Base-by-base conservation (phyloP, 495 filamentous ascomycete genomes). In the Daldinia decipiens region DNA sequence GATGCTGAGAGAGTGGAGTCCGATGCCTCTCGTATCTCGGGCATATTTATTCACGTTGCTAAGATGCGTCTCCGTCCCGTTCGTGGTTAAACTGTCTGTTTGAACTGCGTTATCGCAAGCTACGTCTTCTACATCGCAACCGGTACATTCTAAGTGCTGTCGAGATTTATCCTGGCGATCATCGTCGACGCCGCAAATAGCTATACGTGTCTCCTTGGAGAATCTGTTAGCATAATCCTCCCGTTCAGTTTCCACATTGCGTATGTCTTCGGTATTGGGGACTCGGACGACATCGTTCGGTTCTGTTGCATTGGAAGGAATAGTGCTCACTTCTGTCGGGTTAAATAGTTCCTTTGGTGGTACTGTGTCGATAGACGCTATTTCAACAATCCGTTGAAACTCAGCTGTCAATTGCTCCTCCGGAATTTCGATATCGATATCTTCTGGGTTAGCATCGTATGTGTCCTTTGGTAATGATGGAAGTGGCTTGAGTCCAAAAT, bases 11-110 rank as follows among this genome's bases (percentile, higher is more conserved):
- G 77, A 80, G 39, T 84, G 71, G 1, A 91, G 79, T 2, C 82
- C 73, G 7, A 89, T 76, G 1, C 88, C 88, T 61, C 87, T 79
- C 12, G 85, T 87, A 0, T 73, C 70, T 21, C 86, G 81, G 36
- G 86, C 64, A 74, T 89, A 90, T 21, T 86, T 82, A 32, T 73
- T 81, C 70, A 84, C 82, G 5, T 54, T 57, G 13, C 60, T 65
- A 21, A 36, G 39, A 34, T 71, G 69, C n/a, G 57, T 58, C 21
- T 72, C 76, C 2, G 54, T 61, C 26, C 34, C 45, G 8, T 68
- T 54, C 11, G 29, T 27, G 27, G 24, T 21, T 32, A 21, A 17
- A 19, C 26, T 43, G 1, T 24, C 21, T 24, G 61, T 60, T 47
- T 65, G 68, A 60, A 60, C 69, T 50, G 68, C 55, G 2, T 74